These are phyloP conservation scores for Cyclaneusma minus DNA, from an alignment of 2,329 filamentous ascomycete genomes.

Conservation along the genomic window DNA sequence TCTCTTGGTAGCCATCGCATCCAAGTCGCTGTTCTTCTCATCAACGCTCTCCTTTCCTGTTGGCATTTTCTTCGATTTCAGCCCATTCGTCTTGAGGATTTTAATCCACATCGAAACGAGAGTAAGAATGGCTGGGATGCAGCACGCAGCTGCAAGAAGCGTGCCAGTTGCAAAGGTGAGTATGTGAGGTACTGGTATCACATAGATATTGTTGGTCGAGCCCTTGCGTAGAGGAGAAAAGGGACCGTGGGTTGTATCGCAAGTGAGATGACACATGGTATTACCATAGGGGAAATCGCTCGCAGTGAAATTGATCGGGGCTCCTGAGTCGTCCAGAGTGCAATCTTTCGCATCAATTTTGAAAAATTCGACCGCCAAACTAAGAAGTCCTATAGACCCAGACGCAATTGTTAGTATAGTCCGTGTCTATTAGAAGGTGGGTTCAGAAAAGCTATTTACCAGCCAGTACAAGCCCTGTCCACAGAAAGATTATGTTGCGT, in stretches of 20 bases:
- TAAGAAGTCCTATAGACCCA: constrained; percentile 31
- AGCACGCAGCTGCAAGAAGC: constrained; percentile 46
- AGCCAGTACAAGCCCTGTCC: constrained; percentile 44
- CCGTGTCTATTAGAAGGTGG: neutral
- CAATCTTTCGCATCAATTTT: constrained; percentile 31
- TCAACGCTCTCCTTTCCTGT: too few relatives aligned
- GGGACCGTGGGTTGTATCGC: constrained; percentile 29
- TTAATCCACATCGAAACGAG: constrained; percentile 47
- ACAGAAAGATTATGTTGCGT: constrained; percentile 50
- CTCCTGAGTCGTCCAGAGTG: constrained; percentile 21
- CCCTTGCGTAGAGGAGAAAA: constrained; percentile 37
- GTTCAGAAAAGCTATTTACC: constrained; percentile 23
- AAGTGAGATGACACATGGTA: constrained; percentile 30
- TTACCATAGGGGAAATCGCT: constrained; percentile 30
- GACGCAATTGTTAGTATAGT: constrained; percentile 2
- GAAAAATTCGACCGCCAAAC: constrained; percentile 49
- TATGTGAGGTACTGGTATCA: constrained; percentile 38
- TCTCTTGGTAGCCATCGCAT: too few relatives aligned
- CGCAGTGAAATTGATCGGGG: constrained; percentile 19
- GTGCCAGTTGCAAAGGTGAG: constrained; percentile 44
- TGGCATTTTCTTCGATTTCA: too few relatives aligned
- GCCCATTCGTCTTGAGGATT: constrained; percentile 45
- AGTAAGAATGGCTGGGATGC: constrained; percentile 46
- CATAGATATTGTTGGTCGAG: constrained; percentile 43
- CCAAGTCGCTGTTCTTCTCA: too few relatives aligned